These are phyloP conservation scores for Beauveria bassiana DNA, from an alignment of 2,329 filamentous ascomycete species.

Conservation along the genomic window DNA sequence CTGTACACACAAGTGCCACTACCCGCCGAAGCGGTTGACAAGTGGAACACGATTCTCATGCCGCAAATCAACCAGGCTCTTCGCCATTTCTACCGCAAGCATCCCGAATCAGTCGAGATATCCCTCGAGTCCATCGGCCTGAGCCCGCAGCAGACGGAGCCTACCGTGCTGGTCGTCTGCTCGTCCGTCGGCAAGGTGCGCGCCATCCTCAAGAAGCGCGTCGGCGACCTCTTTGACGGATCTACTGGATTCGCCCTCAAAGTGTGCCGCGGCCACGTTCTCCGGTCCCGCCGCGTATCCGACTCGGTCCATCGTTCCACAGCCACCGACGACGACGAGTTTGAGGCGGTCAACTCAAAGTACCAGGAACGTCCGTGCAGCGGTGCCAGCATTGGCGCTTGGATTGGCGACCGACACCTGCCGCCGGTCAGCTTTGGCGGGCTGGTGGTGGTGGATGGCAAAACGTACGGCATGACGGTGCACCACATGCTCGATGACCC, in stretches of 20 bases:
- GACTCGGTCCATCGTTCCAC: constrained; percentile 22
- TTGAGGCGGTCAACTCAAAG: constrained; percentile 55
- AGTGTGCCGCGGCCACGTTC: constrained; percentile 61
- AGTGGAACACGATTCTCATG: constrained; percentile 66
- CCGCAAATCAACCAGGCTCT: constrained; percentile 66
- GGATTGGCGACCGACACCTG: constrained; percentile 74
- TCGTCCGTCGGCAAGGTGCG: constrained; percentile 67
- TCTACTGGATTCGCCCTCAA: constrained; percentile 57
- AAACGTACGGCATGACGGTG: constrained; percentile 88
- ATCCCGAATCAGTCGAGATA: constrained; percentile 71
- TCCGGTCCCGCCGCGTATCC: constrained; percentile 47
- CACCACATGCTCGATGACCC: constrained; percentile 88
- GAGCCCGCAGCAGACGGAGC: constrained; percentile 54
- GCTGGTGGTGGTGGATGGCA: constrained; percentile 74
- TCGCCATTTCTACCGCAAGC: constrained; percentile 62
- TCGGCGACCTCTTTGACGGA: constrained; percentile 57
- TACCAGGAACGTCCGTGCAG: constrained; percentile 75
- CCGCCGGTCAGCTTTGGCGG: constrained; percentile 89
- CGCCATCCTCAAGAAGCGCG: constrained; percentile 60
- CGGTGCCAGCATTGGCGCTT: constrained; percentile 89
- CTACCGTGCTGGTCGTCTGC: constrained; percentile 71
- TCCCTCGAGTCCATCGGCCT: constrained; percentile 69
- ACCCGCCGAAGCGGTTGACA: constrained; percentile 54
- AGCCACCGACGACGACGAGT: constrained; percentile 27
- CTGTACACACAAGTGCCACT: constrained; percentile 53